A percentile compares a stretch with the other conserved stretches of the same genome.
Evolutionary conservation across 345 rosid species (phyloP).

Genomic region (Eucalyptus microcorys): DNA sequence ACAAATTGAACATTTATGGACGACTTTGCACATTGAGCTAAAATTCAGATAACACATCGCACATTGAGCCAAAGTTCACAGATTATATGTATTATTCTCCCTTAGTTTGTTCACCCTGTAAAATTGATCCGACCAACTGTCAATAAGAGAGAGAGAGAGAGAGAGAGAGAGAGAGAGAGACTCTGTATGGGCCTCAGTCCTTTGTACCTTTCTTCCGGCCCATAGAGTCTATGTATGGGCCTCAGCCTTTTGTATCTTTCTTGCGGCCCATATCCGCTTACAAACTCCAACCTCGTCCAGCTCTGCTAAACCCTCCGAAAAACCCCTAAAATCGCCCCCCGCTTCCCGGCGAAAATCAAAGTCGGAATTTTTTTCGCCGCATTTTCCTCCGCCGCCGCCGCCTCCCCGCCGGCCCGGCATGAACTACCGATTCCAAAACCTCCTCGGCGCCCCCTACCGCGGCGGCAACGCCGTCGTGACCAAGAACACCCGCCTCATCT

Average conservation of each 20-base stretch:
- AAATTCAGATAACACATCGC: accelerated
- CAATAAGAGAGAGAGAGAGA: not conserved
- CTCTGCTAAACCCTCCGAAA: not conserved
- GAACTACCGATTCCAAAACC: slow-evolving; percentile 83
- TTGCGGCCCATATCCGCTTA: not conserved
- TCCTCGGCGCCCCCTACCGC: slow-evolving; percentile 82
- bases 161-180: too few species aligned
- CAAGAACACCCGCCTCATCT: slow-evolving; percentile 53
- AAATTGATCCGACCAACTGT: not conserved
- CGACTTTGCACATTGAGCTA: accelerated
- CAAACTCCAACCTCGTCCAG: not conserved
- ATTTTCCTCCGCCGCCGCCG: not conserved
- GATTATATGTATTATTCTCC: too few species aligned
- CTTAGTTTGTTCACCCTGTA: too few species aligned
- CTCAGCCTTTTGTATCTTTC: not conserved
- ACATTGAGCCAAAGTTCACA: accelerated
- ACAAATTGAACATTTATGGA: too few species aligned
- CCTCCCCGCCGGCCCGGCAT: slow-evolving; percentile 5
- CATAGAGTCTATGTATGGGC: not conserved
- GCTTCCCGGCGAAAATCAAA: not conserved
- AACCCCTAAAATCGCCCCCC: not conserved
- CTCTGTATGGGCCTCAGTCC: not conserved
- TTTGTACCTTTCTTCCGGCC: not conserved
- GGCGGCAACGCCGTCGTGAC: slow-evolving; percentile 71
- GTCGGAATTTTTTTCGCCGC: not conserved